A percentile compares a stretch with the other conserved stretches of the same genome.
These are phyloP conservation scores for Hansenula sp. DNA, from an alignment of 1,139 yeast species.

Conservation along the genomic window DNA sequence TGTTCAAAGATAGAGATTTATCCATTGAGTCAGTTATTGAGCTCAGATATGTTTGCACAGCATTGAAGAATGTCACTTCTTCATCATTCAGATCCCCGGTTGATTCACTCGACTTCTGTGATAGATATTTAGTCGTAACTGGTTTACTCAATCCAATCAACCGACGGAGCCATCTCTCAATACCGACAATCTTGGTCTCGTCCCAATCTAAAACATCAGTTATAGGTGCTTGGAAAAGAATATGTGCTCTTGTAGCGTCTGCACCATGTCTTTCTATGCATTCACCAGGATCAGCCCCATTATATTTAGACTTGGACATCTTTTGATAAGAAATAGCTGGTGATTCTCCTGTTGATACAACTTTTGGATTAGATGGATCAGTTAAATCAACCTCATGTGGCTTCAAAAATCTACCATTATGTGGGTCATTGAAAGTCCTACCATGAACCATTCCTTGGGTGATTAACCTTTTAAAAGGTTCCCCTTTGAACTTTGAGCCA, in stretches of 20 bases:
- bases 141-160: conserved; percentile 41
- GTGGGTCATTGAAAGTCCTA: conserved; percentile 70
- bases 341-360: conserved; percentile 43
- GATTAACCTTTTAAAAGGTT: conserved; percentile 73
- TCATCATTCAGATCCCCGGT: conserved; percentile 3
- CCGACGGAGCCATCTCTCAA: conserved; percentile 78
- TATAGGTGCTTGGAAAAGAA: conserved; percentile 91
- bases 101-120: not conserved
- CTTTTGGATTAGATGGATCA: conserved; percentile 37
- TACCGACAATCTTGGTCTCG: conserved; percentile 78
- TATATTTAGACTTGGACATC: conserved; percentile 93
- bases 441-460: conserved; percentile 99
- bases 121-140: conserved; percentile 4
- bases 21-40: conserved; percentile 58
- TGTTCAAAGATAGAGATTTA: conserved; percentile 63
- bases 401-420: conserved; percentile 66
- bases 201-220: conserved; percentile 85
- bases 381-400: conserved; percentile 62
- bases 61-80: conserved; percentile 48
- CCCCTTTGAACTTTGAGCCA: conserved; percentile 51
- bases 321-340: conserved; percentile 71
- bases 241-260: conserved; percentile 91
- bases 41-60: conserved; percentile 43
- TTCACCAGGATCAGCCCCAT: conserved; percentile 86
- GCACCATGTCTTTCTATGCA: conserved; percentile 84